Conservation (phyloP, 2,329 filamentous ascomycete genomes). For the Penicillium digitatum region DNA sequence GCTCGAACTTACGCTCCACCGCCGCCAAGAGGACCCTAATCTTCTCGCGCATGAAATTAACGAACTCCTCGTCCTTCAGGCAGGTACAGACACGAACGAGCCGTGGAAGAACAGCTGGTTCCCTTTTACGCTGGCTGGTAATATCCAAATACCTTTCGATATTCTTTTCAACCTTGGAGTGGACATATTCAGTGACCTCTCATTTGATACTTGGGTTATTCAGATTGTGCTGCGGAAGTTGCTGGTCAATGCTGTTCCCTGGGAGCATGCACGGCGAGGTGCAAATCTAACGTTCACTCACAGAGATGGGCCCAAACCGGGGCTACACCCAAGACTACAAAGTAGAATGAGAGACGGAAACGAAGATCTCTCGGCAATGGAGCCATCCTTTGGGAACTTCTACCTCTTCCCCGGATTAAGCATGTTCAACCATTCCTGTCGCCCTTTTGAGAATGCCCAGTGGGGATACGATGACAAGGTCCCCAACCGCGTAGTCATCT, state of each 20-base stretch:
- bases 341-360: background rate
- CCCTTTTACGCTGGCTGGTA: slow-evolving; percentile 34
- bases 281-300: slow-evolving; percentile 3
- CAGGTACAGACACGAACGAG: slow-evolving; percentile 6
- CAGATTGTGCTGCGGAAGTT: slow-evolving; percentile 34
- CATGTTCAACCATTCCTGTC: slow-evolving; percentile 33
- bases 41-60: slow-evolving; percentile 36
- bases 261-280: slow-evolving; percentile 22
- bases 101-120: slow-evolving; percentile 20
- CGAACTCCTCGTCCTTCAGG: slow-evolving; percentile 31
- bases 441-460: slow-evolving; percentile 21
- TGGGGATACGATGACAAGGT: slow-evolving; percentile 30
- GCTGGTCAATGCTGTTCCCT: slow-evolving; percentile 30
- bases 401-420: slow-evolving; percentile 34
- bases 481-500: slow-evolving; percentile 31
- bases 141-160: slow-evolving; percentile 38
- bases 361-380: slow-evolving; percentile 3
- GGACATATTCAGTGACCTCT: slow-evolving; percentile 36
- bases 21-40: slow-evolving; percentile 25
- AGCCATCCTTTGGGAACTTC: slow-evolving; percentile 27
- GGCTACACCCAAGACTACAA: slow-evolving; percentile 10
- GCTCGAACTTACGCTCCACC: slow-evolving; percentile 35
- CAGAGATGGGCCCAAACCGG: slow-evolving; percentile 7
- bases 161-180: slow-evolving; percentile 35
- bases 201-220: slow-evolving; percentile 39